These are phyloP conservation scores for Selaginella tamariscina DNA, from an alignment of 75 land plant genomes.

Conservation along the genomic window DNA sequence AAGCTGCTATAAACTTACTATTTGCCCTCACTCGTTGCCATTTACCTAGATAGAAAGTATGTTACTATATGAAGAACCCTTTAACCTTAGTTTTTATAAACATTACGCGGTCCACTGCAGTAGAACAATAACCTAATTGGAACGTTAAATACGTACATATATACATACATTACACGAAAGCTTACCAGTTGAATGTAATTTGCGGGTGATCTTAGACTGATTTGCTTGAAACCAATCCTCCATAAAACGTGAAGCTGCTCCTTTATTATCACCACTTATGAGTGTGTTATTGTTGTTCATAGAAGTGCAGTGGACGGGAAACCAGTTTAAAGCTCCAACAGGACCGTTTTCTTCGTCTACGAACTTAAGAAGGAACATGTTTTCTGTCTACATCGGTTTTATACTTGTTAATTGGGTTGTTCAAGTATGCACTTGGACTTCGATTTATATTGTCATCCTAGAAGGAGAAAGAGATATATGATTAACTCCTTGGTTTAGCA, in stretches of 20 bases:
- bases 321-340: conserved; percentile 92
- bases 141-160: too few relatives aligned
- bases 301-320: conserved; percentile 97
- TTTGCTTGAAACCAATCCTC: conserved; percentile 59
- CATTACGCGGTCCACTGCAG: too few relatives aligned
- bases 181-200: neutral
- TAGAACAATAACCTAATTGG: too few relatives aligned
- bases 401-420: conserved; percentile 69
- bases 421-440: conserved; percentile 96
- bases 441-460: conserved; percentile 83
- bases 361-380: conserved; percentile 89
- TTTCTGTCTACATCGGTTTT: conserved; percentile 89
- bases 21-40: neutral
- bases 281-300: conserved; percentile 90
- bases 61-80: neutral
- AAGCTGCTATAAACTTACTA: conserved; percentile 64
- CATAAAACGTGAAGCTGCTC: conserved; percentile 98
- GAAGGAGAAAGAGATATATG: conserved; percentile 9
- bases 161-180: neutral
- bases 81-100: neutral
- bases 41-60: neutral
- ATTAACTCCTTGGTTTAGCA: conserved; percentile 65
- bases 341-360: conserved; percentile 87
- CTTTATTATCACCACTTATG: conserved; percentile 98
- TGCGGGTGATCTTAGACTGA: neutral